A percentile compares a stretch with the other conserved stretches of the same genome.
Conservation (phyloP, 78 protist species). For the Planoprotostelium fungivorum region DNA sequence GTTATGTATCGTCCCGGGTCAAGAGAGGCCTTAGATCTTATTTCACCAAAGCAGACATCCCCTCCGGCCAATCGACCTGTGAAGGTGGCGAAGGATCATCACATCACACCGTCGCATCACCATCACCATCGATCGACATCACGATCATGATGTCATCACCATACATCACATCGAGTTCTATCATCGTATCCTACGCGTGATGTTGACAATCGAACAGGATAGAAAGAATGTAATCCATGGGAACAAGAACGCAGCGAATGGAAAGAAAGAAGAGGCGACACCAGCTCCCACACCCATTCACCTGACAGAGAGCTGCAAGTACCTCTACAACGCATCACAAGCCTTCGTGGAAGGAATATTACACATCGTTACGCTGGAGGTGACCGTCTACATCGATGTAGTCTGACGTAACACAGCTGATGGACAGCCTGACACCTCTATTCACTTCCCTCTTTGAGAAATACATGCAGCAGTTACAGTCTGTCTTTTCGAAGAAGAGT, state of each 20-base stretch:
- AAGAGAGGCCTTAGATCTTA: too few species aligned
- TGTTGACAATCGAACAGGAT: too few species aligned
- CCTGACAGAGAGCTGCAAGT: not conserved
- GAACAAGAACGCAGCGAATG: not conserved
- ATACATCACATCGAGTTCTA: too few species aligned
- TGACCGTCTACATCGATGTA: not conserved
- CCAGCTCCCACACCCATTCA: not conserved
- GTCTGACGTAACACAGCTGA: not conserved
- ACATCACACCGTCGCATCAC: too few species aligned
- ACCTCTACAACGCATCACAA: not conserved
- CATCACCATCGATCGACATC: too few species aligned
- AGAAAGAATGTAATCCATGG: too few species aligned
- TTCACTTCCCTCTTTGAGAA: not conserved
- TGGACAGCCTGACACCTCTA: not conserved
- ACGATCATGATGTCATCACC: too few species aligned
- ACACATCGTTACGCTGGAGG: not conserved
- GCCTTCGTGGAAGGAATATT: not conserved
- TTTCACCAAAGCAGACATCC: too few species aligned
- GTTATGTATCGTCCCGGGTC: too few species aligned
- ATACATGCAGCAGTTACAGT: not conserved
- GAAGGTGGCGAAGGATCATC: too few species aligned
- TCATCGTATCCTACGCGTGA: too few species aligned
- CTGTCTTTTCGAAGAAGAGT: not conserved
- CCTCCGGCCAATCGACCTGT: too few species aligned
- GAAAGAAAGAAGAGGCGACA: not conserved